Evolutionary conservation across 2,329 filamentous ascomycete genomes (phyloP).

Genomic region (Pseudogymnoascus sp.): DNA sequence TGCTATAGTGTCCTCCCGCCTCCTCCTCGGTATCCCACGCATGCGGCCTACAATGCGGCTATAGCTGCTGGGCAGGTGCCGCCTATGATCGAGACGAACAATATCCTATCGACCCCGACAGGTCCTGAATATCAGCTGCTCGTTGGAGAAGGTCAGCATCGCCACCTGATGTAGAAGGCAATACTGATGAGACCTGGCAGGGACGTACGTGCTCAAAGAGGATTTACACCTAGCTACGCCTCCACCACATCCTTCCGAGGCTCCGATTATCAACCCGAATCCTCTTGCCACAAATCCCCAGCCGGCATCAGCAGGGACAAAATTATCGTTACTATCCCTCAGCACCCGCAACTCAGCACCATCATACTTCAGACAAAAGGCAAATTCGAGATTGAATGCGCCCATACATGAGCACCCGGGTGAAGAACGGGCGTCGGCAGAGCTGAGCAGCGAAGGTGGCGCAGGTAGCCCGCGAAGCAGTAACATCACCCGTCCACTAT

Average conservation of each 20-base stretch:
- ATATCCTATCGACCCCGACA: slow-evolving; percentile 69
- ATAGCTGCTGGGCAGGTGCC: slow-evolving; percentile 58
- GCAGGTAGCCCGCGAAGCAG: slow-evolving; percentile 46
- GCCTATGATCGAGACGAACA: slow-evolving; percentile 88
- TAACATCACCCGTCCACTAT: slow-evolving; percentile 12
- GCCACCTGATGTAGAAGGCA: not conserved
- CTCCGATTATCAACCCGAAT: slow-evolving; percentile 78
- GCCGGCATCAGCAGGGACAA: slow-evolving; percentile 78
- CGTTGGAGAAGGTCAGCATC: slow-evolving; percentile 71
- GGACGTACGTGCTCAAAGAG: slow-evolving; percentile 84
- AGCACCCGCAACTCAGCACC: slow-evolving; percentile 33
- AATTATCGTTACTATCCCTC: slow-evolving; percentile 59
- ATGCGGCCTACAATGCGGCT: slow-evolving; percentile 63
- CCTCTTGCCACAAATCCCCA: slow-evolving; percentile 78
- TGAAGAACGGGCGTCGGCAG: slow-evolving; percentile 52
- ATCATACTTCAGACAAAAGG: slow-evolving; percentile 46
- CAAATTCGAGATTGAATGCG: slow-evolving; percentile 37
- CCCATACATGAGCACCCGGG: slow-evolving; percentile 55
- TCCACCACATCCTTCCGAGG: slow-evolving; percentile 90
- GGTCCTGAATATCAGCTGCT: slow-evolving; percentile 83
- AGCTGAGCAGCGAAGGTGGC: slow-evolving; percentile 49
- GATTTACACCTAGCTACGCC: slow-evolving; percentile 88
- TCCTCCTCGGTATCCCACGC: slow-evolving; percentile 74
- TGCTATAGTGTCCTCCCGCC: slow-evolving; percentile 64
- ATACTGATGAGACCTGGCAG: slow-evolving; percentile 34